phyloP scores from a whole-genome alignment of 2,329 filamentous ascomycete genomes.

The Aspergillus chevalieri region DNA sequence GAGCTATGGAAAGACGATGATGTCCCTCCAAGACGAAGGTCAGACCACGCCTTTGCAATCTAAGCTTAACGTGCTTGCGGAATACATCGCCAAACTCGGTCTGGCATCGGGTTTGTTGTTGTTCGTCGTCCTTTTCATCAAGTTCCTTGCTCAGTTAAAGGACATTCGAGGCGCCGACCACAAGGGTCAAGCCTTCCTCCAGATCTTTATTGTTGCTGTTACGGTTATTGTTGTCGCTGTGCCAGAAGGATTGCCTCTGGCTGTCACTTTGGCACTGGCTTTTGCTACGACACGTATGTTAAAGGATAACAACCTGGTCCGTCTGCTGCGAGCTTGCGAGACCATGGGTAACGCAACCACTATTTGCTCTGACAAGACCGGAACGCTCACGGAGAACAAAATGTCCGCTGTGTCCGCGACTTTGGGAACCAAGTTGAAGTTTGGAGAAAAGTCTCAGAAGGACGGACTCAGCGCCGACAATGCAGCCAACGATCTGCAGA shows the following conservation, averaged over 20 bases:
- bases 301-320: slow-evolving; percentile 57
- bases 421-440: slow-evolving; percentile 42
- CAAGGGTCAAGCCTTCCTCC: slow-evolving; percentile 54
- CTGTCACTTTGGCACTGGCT: slow-evolving; percentile 56
- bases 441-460: slow-evolving; percentile 35
- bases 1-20: slow-evolving; percentile 69
- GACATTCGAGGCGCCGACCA: slow-evolving; percentile 42
- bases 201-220: slow-evolving; percentile 54
- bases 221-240: slow-evolving; percentile 57
- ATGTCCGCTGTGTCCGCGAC: slow-evolving; percentile 57
- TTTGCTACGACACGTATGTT: slow-evolving; percentile 60
- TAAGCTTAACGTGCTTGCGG: slow-evolving; percentile 70
- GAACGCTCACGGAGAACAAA: slow-evolving; percentile 59
- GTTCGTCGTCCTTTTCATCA: slow-evolving; percentile 74
- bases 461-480: slow-evolving; percentile 17
- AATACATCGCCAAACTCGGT: slow-evolving; percentile 72
- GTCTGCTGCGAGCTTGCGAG: slow-evolving; percentile 54
- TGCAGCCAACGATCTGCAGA: slow-evolving; percentile 11
- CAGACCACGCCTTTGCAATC: slow-evolving; percentile 73
- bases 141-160: slow-evolving; percentile 61
- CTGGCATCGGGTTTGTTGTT: slow-evolving; percentile 65
- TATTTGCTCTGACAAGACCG: slow-evolving; percentile 62
- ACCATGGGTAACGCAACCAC: slow-evolving; percentile 61
- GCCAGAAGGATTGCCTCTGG: slow-evolving; percentile 55
- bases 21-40: slow-evolving; percentile 69